A percentile compares a stretch with the other conserved stretches of the same genome.
These are phyloP conservation scores for Pseudozyma hubeiensis DNA, from an alignment of 1,284 basidiomycete genomes.

Conservation along the genomic window DNA sequence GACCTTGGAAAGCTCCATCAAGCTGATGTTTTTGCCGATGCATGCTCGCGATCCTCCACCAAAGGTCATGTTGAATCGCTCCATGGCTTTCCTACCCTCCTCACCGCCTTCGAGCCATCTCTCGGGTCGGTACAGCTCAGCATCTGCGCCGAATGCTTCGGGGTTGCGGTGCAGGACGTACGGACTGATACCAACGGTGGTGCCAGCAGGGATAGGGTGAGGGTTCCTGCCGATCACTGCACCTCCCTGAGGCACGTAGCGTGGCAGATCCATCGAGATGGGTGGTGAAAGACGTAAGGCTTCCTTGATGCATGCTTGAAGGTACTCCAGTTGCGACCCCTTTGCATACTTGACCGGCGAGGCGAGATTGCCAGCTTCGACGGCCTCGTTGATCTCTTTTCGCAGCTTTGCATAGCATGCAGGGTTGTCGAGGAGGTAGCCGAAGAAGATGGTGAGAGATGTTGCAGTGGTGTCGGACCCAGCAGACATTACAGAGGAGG, in stretches of 20 bases:
- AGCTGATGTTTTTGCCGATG: constrained; percentile 62
- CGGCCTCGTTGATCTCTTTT: constrained; percentile 55
- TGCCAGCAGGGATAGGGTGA: constrained; percentile 53
- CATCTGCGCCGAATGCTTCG: constrained; percentile 56
- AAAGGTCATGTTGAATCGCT: constrained; percentile 53
- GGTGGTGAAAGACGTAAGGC: constrained; percentile 65
- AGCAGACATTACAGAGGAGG: constrained; percentile 54
- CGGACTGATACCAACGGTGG: constrained; percentile 59
- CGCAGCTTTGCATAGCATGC: constrained; percentile 51
- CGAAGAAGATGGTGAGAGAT: constrained; percentile 57
- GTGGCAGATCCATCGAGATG: constrained; percentile 63
- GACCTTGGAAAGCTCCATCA: constrained; percentile 63
- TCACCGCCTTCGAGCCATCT: constrained; percentile 60
- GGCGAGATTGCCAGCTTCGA: constrained; percentile 45
- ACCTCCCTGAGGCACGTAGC: constrained; percentile 57
- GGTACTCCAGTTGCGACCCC: constrained; percentile 53
- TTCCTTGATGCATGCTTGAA: constrained; percentile 67
- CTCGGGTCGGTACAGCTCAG: constrained; percentile 56
- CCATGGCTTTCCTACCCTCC: constrained; percentile 41
- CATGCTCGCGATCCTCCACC: constrained; percentile 57
- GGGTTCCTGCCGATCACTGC: constrained; percentile 54
- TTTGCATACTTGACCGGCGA: constrained; percentile 57
- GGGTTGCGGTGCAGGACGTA: constrained; percentile 60
- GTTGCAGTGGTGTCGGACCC: constrained; percentile 64
- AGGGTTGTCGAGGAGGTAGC: constrained; percentile 59